Percentiles rank a stretch among this genome's conserved stretches.
Conservation (phyloP, 1,284 basidiomycete species). For the Earliella scabrosa region DNA sequence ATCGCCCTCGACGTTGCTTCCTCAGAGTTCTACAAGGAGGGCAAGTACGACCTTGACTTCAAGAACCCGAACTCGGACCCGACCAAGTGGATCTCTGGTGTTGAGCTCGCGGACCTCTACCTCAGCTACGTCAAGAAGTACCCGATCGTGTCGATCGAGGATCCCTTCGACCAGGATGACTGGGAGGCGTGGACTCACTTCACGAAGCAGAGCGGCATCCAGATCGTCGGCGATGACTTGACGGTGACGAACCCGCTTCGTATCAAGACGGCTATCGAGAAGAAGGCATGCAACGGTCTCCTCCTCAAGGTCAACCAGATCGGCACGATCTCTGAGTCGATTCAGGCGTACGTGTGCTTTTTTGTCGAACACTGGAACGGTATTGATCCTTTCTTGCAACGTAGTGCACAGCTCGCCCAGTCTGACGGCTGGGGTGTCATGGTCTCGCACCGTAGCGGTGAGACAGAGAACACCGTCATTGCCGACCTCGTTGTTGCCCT, state of each 20-base stretch:
- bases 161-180: conserved; percentile 99
- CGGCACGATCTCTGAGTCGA: conserved; percentile 98
- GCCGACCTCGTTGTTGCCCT: conserved; percentile 97
- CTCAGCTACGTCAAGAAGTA: conserved; percentile 87
- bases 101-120: conserved; percentile 95
- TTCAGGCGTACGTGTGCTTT: conserved; percentile 65
- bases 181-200: conserved; percentile 98
- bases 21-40: conserved; percentile 99
- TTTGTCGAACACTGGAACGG: not conserved
- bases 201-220: conserved; percentile 76
- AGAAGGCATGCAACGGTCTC: conserved; percentile 99
- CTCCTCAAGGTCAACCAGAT: conserved; percentile 99
- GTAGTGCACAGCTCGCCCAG: conserved; percentile 93
- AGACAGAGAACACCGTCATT: conserved; percentile 96
- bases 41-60: conserved; percentile 99
- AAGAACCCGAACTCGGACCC: conserved; percentile 99
- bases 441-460: conserved; percentile 99
- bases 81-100: conserved; percentile 93
- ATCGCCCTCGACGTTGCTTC: conserved; percentile 99
- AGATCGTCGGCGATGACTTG: conserved; percentile 98
- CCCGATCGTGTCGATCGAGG: conserved; percentile 97
- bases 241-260: conserved; percentile 98
- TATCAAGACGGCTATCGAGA: conserved; percentile 99
- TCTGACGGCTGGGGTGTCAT: conserved; percentile 99
- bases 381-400: not conserved